Evolutionary conservation across 1,139 yeast genomes (phyloP), one percentile per base, ranked within the genome.

Genomic region (Pichia sp.): DNA sequence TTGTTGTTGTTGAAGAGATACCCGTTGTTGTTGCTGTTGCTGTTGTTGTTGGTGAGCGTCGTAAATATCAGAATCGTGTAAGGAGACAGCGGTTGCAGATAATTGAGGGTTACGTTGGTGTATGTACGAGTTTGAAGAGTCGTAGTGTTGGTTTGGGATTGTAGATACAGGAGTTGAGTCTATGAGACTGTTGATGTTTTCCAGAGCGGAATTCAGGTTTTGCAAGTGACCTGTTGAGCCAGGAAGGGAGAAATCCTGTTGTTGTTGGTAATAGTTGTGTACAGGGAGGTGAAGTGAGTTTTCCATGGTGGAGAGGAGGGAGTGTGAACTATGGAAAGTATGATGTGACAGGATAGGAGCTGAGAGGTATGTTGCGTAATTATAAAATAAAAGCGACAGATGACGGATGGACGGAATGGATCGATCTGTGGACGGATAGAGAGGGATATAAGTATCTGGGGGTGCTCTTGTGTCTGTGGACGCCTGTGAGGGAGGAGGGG

Each of bases 281-380:
- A 42, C 48, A 0, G 52, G 52, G 5, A 48, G 31, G 21, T 48
- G 46, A 6, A 48, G 22, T 4, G 52, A 42, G 34, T 48, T 42
- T 3, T 48, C 49, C 52, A 48, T 48, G 18, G 10, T 24, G 27
- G 9, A 24, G 27, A n/a, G n/a, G n/a, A n/a, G n/a, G n/a, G n/a
- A n/a, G n/a, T n/a, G n/a, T n/a, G n/a, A n/a, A n/a, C n/a, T n/a
- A n/a, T n/a, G n/a, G n/a, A n/a, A n/a, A n/a, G n/a, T n/a, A n/a
- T n/a, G n/a, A n/a, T n/a, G n/a, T n/a, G n/a, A n/a, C n/a, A n/a
- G n/a, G n/a, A n/a, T n/a, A n/a, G n/a, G n/a, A n/a, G n/a, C n/a
- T n/a, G n/a, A n/a, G n/a, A n/a, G n/a, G 12, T 24, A 9, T 39
- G 28, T 9, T 24, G 28, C 12, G 11, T 24, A 24, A 2, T 6